These are phyloP conservation scores for Calonectria multiphialidica DNA, from an alignment of 2,329 filamentous ascomycete species.

Conservation along the genomic window DNA sequence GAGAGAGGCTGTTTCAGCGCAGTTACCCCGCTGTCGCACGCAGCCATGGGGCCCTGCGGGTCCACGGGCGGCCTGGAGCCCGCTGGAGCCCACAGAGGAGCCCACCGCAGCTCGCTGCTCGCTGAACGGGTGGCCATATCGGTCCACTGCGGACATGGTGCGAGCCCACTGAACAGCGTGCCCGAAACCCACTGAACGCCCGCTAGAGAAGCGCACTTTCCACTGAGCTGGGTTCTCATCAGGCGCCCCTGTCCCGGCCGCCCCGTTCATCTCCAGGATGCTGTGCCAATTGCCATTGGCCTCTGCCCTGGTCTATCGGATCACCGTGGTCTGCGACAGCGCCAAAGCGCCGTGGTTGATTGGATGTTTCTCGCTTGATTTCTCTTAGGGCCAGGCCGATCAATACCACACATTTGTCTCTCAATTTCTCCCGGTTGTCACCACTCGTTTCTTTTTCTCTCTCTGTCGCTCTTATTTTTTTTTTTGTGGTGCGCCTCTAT, in stretches of 20 bases:
- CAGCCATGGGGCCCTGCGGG: slow-evolving; percentile 31
- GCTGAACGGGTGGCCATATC: slow-evolving; percentile 4
- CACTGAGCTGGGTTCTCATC: slow-evolving; percentile 17
- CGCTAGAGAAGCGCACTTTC: slow-evolving; percentile 1
- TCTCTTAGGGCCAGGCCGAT: neutral
- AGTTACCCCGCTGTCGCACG: slow-evolving; percentile 42
- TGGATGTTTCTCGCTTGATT: slow-evolving; percentile 20
- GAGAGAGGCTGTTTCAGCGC: slow-evolving; percentile 36
- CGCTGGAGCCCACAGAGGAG: slow-evolving; percentile 19
- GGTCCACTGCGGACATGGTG: neutral
- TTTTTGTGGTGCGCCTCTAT: neutral
- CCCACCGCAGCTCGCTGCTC: slow-evolving; percentile 4
- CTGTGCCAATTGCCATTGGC: slow-evolving; percentile 22
- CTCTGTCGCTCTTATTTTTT: too few relatives aligned
- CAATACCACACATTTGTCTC: neutral
- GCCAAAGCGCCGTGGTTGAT: slow-evolving; percentile 19
- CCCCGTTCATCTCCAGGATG: slow-evolving; percentile 23
- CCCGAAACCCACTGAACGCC: neutral
- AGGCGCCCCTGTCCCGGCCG: slow-evolving; percentile 35
- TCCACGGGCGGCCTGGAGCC: slow-evolving; percentile 21
- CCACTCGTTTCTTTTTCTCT: neutral
- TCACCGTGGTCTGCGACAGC: slow-evolving; percentile 14
- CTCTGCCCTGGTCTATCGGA: slow-evolving; percentile 10
- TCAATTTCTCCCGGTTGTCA: neutral
- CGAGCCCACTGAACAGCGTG: neutral